These are phyloP conservation scores for Digitaria exilis DNA, from an alignment of 202 grass and related monocot genomes.

Conservation along the genomic window DNA sequence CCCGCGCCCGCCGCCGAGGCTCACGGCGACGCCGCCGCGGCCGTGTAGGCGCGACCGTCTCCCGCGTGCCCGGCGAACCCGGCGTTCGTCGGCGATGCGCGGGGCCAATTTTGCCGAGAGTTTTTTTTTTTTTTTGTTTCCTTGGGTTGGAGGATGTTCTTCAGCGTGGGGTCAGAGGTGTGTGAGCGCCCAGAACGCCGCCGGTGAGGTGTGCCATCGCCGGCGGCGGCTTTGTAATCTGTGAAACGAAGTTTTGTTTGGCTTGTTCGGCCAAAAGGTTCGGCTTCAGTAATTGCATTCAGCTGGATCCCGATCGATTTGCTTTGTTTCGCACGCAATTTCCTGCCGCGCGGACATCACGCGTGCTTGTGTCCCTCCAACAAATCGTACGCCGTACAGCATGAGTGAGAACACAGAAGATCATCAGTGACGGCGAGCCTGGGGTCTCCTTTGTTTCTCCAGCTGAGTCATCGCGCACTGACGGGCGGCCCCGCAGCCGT, in stretches of 20 bases:
- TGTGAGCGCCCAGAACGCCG: background rate
- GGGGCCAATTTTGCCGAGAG: constrained; percentile 44
- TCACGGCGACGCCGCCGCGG: background rate
- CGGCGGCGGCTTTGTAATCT: background rate
- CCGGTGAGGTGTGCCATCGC: background rate
- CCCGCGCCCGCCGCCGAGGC: background rate
- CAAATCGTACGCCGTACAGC: background rate
- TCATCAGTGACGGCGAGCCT: background rate
- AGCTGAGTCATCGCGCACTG: background rate
- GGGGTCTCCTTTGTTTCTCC: background rate
- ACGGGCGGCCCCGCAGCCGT: background rate
- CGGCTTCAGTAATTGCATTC: constrained; percentile 23
- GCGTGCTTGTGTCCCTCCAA: background rate
- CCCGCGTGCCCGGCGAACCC: background rate
- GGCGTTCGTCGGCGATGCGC: background rate
- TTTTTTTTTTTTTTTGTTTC: no score
- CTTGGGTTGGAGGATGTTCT: no score
- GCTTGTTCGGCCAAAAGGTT: constrained; percentile 22
- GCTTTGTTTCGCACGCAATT: background rate
- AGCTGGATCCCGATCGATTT: background rate
- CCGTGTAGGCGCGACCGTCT: background rate
- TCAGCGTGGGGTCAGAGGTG: background rate
- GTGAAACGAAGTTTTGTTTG: constrained; percentile 12
- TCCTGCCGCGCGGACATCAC: background rate
- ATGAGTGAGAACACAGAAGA: background rate